Percentiles rank a stretch among this genome's conserved stretches.
phyloP scores from a whole-genome alignment of 179 eudicot genomes.

The Spergularia azorica region DNA sequence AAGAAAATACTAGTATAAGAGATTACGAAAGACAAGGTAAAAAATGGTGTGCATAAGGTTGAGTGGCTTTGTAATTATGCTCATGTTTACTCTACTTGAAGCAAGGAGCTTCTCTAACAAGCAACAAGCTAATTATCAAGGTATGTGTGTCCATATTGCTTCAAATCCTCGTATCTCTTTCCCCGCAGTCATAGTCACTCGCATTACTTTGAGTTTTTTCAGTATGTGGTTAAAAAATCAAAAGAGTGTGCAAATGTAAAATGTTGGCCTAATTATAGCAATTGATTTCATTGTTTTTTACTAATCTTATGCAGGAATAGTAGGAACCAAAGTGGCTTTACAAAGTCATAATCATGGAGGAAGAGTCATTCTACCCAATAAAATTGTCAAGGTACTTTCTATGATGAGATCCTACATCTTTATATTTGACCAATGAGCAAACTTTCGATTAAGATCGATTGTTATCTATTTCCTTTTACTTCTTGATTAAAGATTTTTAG shows the following conservation, averaged over 20 bases:
- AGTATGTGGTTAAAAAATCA: neutral
- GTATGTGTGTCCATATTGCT: slow-evolving; percentile 14
- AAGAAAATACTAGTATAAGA: slow-evolving; percentile 11
- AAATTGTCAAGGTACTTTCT: slow-evolving; percentile 14
- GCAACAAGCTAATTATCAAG: slow-evolving; percentile 31
- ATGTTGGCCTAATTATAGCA: no score
- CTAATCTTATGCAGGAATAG: slow-evolving; percentile 15
- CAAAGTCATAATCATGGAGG: neutral
- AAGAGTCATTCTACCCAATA: neutral
- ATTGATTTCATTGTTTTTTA: neutral
- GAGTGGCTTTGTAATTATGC: slow-evolving; percentile 29
- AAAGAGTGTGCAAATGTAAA: no score
- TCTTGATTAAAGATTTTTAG: no score
- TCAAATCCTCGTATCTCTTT: no score
- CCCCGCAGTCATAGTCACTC: no score
- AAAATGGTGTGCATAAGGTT: slow-evolving; percentile 37
- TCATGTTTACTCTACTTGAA: slow-evolving; percentile 38
- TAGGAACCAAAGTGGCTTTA: slow-evolving; percentile 17
- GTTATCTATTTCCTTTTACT: no score
- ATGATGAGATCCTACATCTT: no score
- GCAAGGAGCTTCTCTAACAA: slow-evolving; percentile 27
- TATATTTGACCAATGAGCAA: no score
- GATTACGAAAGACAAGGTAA: neutral
- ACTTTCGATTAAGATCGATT: no score
- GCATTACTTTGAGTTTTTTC: no score